These are phyloP conservation scores for Parathielavia hyrcaniae DNA, from an alignment of 495 filamentous ascomycete genomes.

Conservation along the genomic window DNA sequence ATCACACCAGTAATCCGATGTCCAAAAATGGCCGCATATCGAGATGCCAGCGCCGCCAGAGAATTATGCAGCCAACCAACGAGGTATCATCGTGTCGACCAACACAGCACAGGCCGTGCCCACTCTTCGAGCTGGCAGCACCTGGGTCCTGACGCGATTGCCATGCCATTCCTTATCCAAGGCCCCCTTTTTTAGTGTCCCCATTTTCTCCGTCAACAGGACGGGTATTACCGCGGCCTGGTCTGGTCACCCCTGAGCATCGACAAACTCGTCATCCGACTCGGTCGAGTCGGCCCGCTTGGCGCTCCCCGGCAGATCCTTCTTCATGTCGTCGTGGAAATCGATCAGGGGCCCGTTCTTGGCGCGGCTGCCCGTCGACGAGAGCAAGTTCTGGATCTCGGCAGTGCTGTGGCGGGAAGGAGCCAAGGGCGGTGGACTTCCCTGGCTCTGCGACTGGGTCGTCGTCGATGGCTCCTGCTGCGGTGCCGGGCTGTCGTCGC, in stretches of 20 bases:
- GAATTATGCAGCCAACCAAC: slow-evolving; percentile 15
- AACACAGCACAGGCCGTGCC: slow-evolving; percentile 4
- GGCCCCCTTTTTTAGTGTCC: background rate
- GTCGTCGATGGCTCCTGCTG: background rate
- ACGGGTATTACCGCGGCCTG: background rate
- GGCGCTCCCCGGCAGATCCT: slow-evolving; percentile 31
- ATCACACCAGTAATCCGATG: background rate
- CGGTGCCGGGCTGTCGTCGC: slow-evolving; percentile 27
- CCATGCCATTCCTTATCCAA: background rate
- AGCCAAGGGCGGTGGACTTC: slow-evolving; percentile 18
- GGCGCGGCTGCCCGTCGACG: slow-evolving; percentile 35
- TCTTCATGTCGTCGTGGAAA: slow-evolving; percentile 48
- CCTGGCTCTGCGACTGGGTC: background rate
- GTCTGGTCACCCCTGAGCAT: slow-evolving; percentile 24
- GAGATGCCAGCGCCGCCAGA: slow-evolving; percentile 13
- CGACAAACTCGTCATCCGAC: slow-evolving; percentile 33
- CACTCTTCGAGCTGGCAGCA: background rate
- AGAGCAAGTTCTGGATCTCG: slow-evolving; percentile 39
- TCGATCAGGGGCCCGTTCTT: slow-evolving; percentile 41
- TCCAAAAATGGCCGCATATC: slow-evolving; percentile 15
- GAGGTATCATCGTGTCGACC: slow-evolving; percentile 11
- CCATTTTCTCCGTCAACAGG: slow-evolving; percentile 2
- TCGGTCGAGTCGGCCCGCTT: slow-evolving; percentile 26
- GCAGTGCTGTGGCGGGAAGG: slow-evolving; percentile 27
- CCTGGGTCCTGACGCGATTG: slow-evolving; percentile 2